These are phyloP conservation scores for Saururus chinensis DNA, from an alignment of 164 flowering plant species.

Conservation along the genomic window DNA sequence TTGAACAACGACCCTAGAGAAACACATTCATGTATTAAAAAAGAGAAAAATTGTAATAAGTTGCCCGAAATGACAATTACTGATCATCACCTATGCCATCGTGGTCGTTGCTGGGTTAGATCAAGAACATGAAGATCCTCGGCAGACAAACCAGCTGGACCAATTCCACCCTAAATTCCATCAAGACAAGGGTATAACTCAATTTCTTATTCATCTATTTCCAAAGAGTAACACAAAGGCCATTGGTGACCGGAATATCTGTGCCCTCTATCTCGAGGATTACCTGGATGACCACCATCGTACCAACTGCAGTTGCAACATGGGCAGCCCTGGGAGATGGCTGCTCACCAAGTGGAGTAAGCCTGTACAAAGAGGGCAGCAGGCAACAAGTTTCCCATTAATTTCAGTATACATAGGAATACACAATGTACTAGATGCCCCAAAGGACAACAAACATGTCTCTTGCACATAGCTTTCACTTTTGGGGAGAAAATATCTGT, in stretches of 20 bases:
- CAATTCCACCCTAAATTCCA: constrained; percentile 84
- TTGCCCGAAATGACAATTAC: background rate
- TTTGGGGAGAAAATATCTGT: too few species aligned
- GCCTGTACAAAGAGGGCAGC: constrained; percentile 26
- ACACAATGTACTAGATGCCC: background rate
- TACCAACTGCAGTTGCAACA: constrained; percentile 99
- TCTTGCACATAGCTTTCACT: too few species aligned
- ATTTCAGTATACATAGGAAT: background rate
- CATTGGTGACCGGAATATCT: background rate
- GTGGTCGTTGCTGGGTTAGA: constrained; percentile 89
- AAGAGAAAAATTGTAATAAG: background rate
- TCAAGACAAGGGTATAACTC: background rate
- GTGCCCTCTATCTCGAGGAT: background rate
- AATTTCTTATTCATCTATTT: too few species aligned
- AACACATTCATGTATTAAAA: background rate
- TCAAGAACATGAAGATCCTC: constrained; percentile 99
- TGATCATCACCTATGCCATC: constrained; percentile 84
- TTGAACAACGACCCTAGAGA: constrained; percentile 84
- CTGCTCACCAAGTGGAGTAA: constrained; percentile 90
- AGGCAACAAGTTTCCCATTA: background rate
- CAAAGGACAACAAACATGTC: too few species aligned
- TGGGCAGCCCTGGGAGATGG: constrained; percentile 99
- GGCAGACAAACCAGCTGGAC: constrained; percentile 98
- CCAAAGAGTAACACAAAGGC: background rate
- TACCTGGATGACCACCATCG: constrained; percentile 99